Base-by-base conservation (phyloP, 768 basidiomycete genomes). In the Rhodotorula graminis region DNA sequence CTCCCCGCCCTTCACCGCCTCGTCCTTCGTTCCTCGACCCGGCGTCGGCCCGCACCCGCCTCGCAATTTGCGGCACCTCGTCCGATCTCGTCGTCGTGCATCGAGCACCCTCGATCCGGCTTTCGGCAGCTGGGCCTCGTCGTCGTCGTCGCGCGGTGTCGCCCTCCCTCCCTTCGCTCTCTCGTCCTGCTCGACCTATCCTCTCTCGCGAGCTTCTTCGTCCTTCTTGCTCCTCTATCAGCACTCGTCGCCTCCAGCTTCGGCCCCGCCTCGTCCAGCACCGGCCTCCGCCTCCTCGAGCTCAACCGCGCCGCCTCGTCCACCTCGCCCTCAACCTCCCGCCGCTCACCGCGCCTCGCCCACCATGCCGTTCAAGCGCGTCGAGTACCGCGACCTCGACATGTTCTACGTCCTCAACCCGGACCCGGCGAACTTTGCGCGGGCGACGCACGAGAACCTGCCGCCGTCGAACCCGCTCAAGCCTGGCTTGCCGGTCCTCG, bases 351-450 rank as follows among this genome's bases (percentile, higher is more conserved):
- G 21, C 37, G 18, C 18, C 33, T 40, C 23, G 42, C 40, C 46
- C 44, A 37, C 11, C 47, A 72, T 72, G 71, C 71, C 71, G 18
- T 72, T 44, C 67, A 64, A 69, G 31, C 50, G 67, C 19, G 56
- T 72, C 56, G 71, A 68, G 6, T 57, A 68, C 71, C 71, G 71
- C n/a, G 71, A 72, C n/a, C 67, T 72, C 29, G 55, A 69, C 46
- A 72, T 72, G 71, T 68, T n/a, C 57, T 71, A 67, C 61, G 62
- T 62, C 25, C 19, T 61, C 19, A 72, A 72, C 58, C 67, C 71
- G 5, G 59, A 72, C 27, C 71, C 71, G 1, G 12, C 16, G 0
- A 21, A 65, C 21, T 37, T 72, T 19, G 52, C 40, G 2, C 23
- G 3, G 3, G 71, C 71, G 15, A 49, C 67, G 50, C 71, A 68